Percentiles rank a stretch among this genome's conserved stretches.
Conservation (phyloP, 2,329 filamentous ascomycete species). For the Aspergillus unguis region DNA sequence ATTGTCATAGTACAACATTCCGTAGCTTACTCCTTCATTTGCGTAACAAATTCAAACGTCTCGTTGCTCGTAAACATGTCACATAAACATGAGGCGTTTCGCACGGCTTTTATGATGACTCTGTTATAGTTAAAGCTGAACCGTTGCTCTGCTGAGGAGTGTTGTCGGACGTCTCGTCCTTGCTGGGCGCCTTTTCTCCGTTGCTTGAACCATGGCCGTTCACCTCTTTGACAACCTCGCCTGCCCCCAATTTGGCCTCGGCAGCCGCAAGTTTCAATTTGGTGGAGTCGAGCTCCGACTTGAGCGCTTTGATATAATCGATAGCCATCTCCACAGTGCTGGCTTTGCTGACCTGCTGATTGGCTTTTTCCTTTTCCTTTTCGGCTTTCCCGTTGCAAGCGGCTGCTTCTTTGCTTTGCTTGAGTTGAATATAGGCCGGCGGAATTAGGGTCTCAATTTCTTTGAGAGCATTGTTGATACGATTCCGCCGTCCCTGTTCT, state of each 20-base stretch:
- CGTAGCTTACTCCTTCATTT: not conserved
- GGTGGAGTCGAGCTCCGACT: slow-evolving; percentile 67
- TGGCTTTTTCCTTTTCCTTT: slow-evolving; percentile 50
- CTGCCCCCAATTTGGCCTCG: slow-evolving; percentile 55
- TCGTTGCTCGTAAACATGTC: slow-evolving; percentile 7
- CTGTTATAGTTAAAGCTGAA: slow-evolving; percentile 1
- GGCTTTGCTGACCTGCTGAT: slow-evolving; percentile 79
- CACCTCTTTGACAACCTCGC: not conserved
- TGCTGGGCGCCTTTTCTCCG: not conserved
- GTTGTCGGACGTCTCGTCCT: not conserved
- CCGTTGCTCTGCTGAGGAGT: not conserved
- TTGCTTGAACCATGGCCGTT: slow-evolving; percentile 3
- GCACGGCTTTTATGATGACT: not conserved
- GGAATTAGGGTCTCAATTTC: slow-evolving; percentile 89
- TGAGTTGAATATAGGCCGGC: slow-evolving; percentile 43
- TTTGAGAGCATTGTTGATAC: slow-evolving; percentile 89
- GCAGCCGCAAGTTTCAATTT: slow-evolving; percentile 62
- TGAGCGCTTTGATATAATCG: slow-evolving; percentile 83
- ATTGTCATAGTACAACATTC: slow-evolving; percentile 4
- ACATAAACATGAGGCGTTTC: not conserved
- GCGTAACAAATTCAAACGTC: not conserved
- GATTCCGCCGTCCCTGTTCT: slow-evolving; percentile 89
- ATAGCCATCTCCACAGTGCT: slow-evolving; percentile 98
- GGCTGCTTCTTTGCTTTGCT: slow-evolving; percentile 37
- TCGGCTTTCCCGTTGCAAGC: slow-evolving; percentile 40